These are phyloP conservation scores for Zarea fungicola DNA, from an alignment of 2,329 filamentous ascomycete genomes.

Conservation along the genomic window DNA sequence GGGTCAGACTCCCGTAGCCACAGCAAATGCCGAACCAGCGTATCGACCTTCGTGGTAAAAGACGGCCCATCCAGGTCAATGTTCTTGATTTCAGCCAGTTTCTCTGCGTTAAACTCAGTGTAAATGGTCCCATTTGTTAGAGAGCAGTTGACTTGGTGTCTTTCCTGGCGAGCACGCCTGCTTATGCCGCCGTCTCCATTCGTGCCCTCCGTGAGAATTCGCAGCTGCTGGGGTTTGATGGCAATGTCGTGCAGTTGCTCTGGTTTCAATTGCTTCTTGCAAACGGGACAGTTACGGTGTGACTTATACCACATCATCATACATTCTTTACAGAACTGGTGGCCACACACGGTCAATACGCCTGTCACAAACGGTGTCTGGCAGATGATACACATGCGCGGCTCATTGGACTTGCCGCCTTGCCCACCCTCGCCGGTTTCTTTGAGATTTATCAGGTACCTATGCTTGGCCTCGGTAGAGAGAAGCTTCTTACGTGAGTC, in stretches of 20 bases:
- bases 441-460: slow-evolving; percentile 59
- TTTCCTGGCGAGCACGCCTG: slow-evolving; percentile 16
- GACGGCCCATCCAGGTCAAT: slow-evolving; percentile 68
- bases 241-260: slow-evolving; percentile 80
- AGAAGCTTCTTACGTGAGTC: slow-evolving; percentile 54
- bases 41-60: slow-evolving; percentile 90
- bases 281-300: slow-evolving; percentile 75
- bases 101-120: slow-evolving; percentile 64
- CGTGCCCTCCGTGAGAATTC: slow-evolving; percentile 46
- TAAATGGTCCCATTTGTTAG: slow-evolving; percentile 67
- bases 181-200: slow-evolving; percentile 10
- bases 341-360: slow-evolving; percentile 79
- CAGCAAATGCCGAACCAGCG: slow-evolving; percentile 70
- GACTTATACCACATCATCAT: slow-evolving; percentile 71
- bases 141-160: slow-evolving; percentile 28
- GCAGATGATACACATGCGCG: slow-evolving; percentile 81
- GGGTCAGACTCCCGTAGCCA: slow-evolving; percentile 83
- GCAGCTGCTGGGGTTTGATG: slow-evolving; percentile 70
- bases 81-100: slow-evolving; percentile 74
- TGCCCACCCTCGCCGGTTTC: slow-evolving; percentile 39
- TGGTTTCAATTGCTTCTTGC: slow-evolving; percentile 62
- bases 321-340: slow-evolving; percentile 88
- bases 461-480: slow-evolving; percentile 63
- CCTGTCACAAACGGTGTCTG: slow-evolving; percentile 71
- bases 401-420: slow-evolving; percentile 51